phyloP scores from a whole-genome alignment of 257 asterid genomes.

The Solanum piurae region DNA sequence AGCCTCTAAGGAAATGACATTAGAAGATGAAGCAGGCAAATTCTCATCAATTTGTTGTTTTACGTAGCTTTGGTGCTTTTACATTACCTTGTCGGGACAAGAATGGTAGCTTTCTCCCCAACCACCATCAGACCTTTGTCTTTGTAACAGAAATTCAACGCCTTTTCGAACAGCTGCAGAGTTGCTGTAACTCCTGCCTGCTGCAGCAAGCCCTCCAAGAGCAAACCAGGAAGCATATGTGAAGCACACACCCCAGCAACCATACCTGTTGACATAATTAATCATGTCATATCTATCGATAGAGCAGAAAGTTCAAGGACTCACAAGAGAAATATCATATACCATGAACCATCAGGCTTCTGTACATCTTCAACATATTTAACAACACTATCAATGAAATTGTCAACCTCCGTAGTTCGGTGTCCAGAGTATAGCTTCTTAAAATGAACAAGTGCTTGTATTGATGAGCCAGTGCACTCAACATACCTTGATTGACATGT shows the following conservation, averaged over 20 bases:
- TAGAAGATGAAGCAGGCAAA: too few species aligned
- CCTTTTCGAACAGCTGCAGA: slow-evolving; percentile 40
- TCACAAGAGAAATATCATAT: background rate
- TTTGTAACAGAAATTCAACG: slow-evolving; percentile 36
- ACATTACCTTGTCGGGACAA: slow-evolving; percentile 14
- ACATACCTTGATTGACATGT: slow-evolving; percentile 33
- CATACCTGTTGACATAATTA: slow-evolving; percentile 30
- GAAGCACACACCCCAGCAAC: slow-evolving; percentile 78
- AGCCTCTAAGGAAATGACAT: too few species aligned
- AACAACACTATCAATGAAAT: slow-evolving; percentile 24
- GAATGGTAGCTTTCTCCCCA: slow-evolving; percentile 74
- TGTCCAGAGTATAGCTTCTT: slow-evolving; percentile 49
- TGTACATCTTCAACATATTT: slow-evolving; percentile 45
- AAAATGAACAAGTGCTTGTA: slow-evolving; percentile 54
- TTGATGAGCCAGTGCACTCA: slow-evolving; percentile 69
- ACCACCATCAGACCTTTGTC: slow-evolving; percentile 66
- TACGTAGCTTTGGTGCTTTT: too few species aligned
- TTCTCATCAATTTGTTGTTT: too few species aligned
- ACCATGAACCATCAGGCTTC: slow-evolving; percentile 80
- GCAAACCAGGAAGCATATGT: slow-evolving; percentile 80
- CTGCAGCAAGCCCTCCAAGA: slow-evolving; percentile 55
- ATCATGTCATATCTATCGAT: background rate
- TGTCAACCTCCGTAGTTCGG: slow-evolving; percentile 42
- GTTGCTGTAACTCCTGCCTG: slow-evolving; percentile 38
- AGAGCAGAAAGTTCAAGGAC: background rate